Conservation (phyloP, 176 grass and related monocot genomes). For the Eragrostis nindensis region DNA sequence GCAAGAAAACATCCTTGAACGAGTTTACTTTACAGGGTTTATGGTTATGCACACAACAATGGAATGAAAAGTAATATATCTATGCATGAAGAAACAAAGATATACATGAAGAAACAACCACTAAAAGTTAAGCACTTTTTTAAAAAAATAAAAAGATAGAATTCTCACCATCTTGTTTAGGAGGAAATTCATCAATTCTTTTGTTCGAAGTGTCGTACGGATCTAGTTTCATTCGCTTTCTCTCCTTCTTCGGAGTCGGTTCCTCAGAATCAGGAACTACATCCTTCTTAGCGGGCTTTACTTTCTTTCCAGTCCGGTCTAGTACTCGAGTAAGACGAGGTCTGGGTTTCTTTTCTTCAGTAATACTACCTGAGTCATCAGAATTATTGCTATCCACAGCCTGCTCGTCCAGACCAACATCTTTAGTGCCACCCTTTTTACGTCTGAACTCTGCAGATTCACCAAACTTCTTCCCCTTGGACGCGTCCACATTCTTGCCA, state of each 20-base stretch:
- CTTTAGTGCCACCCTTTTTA: slow-evolving; percentile 13
- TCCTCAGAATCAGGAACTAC: slow-evolving; percentile 48
- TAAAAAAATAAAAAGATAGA: slow-evolving; percentile 11
- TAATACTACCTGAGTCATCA: slow-evolving; percentile 34
- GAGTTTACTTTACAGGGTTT: background rate
- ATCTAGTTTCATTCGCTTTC: slow-evolving; percentile 86
- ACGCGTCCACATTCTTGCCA: background rate
- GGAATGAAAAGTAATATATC: background rate
- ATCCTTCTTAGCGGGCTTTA: slow-evolving; percentile 63
- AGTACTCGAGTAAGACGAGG: slow-evolving; percentile 62
- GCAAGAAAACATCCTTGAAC: slow-evolving; percentile 3
- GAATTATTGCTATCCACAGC: slow-evolving; percentile 42
- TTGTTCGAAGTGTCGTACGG: slow-evolving; percentile 88
- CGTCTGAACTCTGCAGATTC: slow-evolving; percentile 18
- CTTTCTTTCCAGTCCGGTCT: slow-evolving; percentile 76
- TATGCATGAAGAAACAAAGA: slow-evolving; percentile 3
- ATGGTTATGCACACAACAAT: slow-evolving; percentile 1
- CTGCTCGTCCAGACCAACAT: slow-evolving; percentile 33
- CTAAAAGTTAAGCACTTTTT: slow-evolving; percentile 7
- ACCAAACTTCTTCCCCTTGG: slow-evolving; percentile 43
- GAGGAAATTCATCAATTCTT: slow-evolving; percentile 72
- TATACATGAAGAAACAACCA: background rate
- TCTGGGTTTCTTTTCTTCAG: slow-evolving; percentile 53
- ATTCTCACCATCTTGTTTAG: slow-evolving; percentile 43
- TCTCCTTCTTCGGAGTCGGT: slow-evolving; percentile 60